These are phyloP conservation scores for Leptographium wingfieldii DNA, from an alignment of 2,329 filamentous ascomycete species.

Conservation along the genomic window DNA sequence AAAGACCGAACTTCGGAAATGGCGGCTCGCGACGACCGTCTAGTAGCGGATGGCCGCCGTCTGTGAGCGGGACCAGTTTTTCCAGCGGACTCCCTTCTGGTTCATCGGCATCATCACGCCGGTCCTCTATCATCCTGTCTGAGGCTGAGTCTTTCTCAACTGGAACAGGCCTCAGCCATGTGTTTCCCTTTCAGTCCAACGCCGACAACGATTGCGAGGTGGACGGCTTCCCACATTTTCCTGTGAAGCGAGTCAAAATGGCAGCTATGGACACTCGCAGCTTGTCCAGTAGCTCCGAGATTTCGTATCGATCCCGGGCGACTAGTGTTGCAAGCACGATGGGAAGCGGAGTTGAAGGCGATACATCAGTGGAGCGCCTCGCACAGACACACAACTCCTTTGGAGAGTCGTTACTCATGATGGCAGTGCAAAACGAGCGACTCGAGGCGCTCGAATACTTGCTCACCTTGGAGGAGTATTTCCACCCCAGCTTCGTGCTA, in stretches of 20 bases:
- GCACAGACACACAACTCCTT: conserved; percentile 55
- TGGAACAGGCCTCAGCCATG: conserved; percentile 58
- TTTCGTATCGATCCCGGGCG: conserved; percentile 70
- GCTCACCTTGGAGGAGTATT: conserved; percentile 64
- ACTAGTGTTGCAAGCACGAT: conserved; percentile 60
- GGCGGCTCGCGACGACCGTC: conserved; percentile 15
- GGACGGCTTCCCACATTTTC: conserved; percentile 16
- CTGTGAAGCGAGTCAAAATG: conserved; percentile 51
- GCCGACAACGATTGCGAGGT: conserved; percentile 13
- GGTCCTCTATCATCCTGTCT: conserved; percentile 28
- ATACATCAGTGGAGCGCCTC: conserved; percentile 70
- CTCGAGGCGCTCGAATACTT: conserved; percentile 66
- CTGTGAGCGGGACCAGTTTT: conserved; percentile 30
- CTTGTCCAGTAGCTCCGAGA: conserved; percentile 72
- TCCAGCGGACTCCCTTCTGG: conserved; percentile 23
- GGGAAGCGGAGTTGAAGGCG: conserved; percentile 64
- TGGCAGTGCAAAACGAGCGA: conserved; percentile 65
- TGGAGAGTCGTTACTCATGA: conserved; percentile 81
- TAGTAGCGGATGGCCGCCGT: conserved; percentile 32
- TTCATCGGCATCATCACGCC: conserved; percentile 22
- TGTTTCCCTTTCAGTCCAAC: conserved; percentile 68
- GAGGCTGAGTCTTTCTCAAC: conserved; percentile 39
- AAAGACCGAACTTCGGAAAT: neutral
- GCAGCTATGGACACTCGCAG: conserved; percentile 87
- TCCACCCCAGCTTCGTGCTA: conserved; percentile 56